Evolutionary conservation across 176 grass and related monocot genomes (phyloP).

Genomic region (Canna indica): DNA sequence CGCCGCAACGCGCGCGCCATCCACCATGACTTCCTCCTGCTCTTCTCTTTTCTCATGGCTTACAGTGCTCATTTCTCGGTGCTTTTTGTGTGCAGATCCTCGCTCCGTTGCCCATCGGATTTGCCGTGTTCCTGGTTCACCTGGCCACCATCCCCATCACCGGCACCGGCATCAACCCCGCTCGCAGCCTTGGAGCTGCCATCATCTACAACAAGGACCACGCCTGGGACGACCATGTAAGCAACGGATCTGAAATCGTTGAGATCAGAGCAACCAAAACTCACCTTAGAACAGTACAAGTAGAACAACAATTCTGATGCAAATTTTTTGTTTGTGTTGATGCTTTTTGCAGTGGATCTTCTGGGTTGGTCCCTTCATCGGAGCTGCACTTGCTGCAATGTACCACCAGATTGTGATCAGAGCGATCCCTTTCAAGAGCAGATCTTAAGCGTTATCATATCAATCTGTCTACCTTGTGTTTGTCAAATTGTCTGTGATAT

Average conservation of each 20-base stretch:
- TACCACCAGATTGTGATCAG: slow-evolving; percentile 99
- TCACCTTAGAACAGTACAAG: not conserved
- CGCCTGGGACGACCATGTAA: slow-evolving; percentile 10
- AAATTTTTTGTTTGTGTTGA: not conserved
- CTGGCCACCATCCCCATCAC: slow-evolving; percentile 12
- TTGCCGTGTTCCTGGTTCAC: slow-evolving; percentile 9
- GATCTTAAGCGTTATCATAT: slow-evolving; percentile 36
- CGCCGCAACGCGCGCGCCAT: no score
- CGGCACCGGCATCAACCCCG: slow-evolving; percentile 9
- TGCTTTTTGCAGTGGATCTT: slow-evolving; percentile 37
- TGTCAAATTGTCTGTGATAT: not conserved
- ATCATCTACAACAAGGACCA: slow-evolving; percentile 3
- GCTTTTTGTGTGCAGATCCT: not conserved
- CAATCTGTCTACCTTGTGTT: slow-evolving; percentile 21
- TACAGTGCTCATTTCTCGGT: not conserved
- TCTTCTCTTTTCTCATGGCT: no score
- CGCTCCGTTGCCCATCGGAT: slow-evolving; percentile 1
- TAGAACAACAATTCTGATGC: not conserved
- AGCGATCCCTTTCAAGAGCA: slow-evolving; percentile 93
- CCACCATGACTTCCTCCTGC: no score
- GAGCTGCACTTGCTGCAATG: slow-evolving; percentile 74
- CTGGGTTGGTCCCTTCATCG: slow-evolving; percentile 93
- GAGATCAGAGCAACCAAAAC: not conserved
- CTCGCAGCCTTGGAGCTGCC: slow-evolving; percentile 2
- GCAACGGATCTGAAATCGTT: not conserved